Evolutionary conservation across 2,329 filamentous ascomycete genomes (phyloP).

Genomic region (Chalaropsis ovoidea): DNA sequence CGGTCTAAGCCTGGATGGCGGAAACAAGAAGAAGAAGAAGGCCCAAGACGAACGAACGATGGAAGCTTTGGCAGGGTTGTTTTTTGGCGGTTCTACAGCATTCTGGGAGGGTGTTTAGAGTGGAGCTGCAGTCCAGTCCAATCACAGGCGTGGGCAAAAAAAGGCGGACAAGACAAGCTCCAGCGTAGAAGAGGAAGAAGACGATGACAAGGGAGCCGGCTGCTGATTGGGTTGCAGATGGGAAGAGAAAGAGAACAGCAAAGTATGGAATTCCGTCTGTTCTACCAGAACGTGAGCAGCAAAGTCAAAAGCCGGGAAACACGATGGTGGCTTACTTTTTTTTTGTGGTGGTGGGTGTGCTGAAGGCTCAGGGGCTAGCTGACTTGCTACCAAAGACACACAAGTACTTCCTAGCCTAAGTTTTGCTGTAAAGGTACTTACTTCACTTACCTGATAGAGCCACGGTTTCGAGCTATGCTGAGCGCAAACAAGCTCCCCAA

Average conservation of each 20-base stretch:
- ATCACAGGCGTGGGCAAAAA: background rate
- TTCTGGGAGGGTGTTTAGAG: background rate
- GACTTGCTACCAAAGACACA: background rate
- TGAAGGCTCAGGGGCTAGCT: background rate
- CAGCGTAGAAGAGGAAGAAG: background rate
- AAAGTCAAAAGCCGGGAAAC: background rate
- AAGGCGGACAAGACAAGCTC: background rate
- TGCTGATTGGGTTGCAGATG: background rate
- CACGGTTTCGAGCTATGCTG: background rate
- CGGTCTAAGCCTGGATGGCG: background rate
- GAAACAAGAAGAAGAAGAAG: background rate
- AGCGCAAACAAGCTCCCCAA: background rate
- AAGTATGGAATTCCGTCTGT: background rate
- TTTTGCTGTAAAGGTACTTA: constrained; percentile 1
- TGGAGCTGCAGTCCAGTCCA: constrained; percentile 9
- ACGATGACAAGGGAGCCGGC: background rate
- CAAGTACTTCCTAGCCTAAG: background rate
- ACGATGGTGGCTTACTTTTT: constrained; percentile 2
- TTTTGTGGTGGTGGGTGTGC: background rate
- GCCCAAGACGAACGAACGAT: background rate
- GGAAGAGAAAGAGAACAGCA: background rate
- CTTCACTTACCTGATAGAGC: background rate
- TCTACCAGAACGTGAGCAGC: background rate
- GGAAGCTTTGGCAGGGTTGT: constrained; percentile 13
- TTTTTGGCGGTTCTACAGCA: constrained; percentile 1